Evolutionary conservation across 495 filamentous ascomycete species (phyloP).

Genomic region (Penicillium lagena): DNA sequence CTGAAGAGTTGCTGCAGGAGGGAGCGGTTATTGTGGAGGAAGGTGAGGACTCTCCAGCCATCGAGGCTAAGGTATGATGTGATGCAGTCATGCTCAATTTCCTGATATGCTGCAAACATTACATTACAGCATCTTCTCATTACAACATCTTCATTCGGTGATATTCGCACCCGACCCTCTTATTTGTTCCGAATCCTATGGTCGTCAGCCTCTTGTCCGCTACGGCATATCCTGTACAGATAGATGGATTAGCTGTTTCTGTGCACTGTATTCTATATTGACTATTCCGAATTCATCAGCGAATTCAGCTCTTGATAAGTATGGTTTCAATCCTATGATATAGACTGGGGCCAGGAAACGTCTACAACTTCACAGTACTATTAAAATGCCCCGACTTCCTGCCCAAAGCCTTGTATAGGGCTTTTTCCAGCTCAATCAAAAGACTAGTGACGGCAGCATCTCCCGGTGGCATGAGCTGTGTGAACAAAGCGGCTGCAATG

Average conservation of each 20-base stretch:
- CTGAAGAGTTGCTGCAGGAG: constrained; percentile 49
- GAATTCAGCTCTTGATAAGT: constrained; percentile 4
- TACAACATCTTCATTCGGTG: background rate
- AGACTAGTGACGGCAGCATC: constrained; percentile 5
- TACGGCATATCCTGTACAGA: constrained; percentile 32
- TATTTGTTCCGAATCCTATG: background rate
- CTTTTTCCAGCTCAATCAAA: constrained; percentile 1
- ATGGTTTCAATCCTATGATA: no score
- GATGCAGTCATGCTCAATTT: background rate
- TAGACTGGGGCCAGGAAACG: no score
- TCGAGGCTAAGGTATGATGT: constrained; percentile 21
- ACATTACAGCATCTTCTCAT: background rate
- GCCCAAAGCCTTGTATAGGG: background rate
- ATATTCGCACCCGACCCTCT: background rate
- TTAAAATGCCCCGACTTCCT: no score
- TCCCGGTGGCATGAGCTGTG: constrained; percentile 4
- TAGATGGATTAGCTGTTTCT: constrained; percentile 27
- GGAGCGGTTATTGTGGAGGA: constrained; percentile 35
- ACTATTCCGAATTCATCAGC: background rate
- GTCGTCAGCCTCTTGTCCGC: constrained; percentile 2
- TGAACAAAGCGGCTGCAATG: constrained; percentile 4
- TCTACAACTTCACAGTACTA: no score
- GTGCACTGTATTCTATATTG: constrained; percentile 34
- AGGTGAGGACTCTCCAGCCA: constrained; percentile 11
- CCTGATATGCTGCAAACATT: background rate